Evolutionary conservation across 768 basidiomycete genomes (phyloP).

Genomic region (Tulasnella sp.): DNA sequence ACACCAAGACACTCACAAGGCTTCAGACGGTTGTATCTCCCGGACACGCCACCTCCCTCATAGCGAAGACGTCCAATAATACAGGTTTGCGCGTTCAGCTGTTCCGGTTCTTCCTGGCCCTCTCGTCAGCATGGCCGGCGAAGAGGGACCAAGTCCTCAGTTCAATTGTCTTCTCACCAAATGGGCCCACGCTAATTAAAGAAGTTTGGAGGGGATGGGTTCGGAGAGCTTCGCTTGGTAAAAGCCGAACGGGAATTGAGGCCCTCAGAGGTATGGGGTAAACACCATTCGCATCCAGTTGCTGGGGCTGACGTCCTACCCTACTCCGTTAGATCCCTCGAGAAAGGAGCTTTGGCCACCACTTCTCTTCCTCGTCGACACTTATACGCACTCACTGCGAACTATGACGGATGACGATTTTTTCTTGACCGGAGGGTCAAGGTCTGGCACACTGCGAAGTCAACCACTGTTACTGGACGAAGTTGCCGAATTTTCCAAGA

Average conservation of each 20-base stretch:
- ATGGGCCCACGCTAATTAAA: slow-evolving; percentile 60
- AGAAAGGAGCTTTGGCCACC: slow-evolving; percentile 62
- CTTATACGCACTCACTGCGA: slow-evolving; percentile 81
- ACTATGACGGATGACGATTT: slow-evolving; percentile 99
- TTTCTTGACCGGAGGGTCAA: slow-evolving; percentile 53
- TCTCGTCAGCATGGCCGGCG: slow-evolving; percentile 64
- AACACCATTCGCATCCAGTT: slow-evolving; percentile 14
- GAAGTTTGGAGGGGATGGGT: slow-evolving; percentile 74
- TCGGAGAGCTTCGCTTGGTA: slow-evolving; percentile 63
- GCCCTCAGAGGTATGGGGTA: slow-evolving; percentile 45
- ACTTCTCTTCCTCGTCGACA: slow-evolving; percentile 74
- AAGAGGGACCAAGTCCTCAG: slow-evolving; percentile 60
- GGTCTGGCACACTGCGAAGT: slow-evolving; percentile 21
- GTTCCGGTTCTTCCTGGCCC: slow-evolving; percentile 60
- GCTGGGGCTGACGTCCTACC: slow-evolving; percentile 15
- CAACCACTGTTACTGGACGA: slow-evolving; percentile 87
- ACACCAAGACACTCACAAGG: slow-evolving; percentile 64
- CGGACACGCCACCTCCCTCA: slow-evolving; percentile 46
- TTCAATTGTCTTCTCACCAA: slow-evolving; percentile 55
- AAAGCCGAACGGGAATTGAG: slow-evolving; percentile 44
- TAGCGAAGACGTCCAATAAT: slow-evolving; percentile 45
- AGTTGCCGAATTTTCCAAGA: slow-evolving; percentile 69
- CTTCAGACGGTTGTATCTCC: slow-evolving; percentile 60
- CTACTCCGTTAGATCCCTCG: slow-evolving; percentile 48
- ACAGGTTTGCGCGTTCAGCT: slow-evolving; percentile 52